Conservation (phyloP, 1,284 basidiomycete genomes). For the Earliella scabrosa region DNA sequence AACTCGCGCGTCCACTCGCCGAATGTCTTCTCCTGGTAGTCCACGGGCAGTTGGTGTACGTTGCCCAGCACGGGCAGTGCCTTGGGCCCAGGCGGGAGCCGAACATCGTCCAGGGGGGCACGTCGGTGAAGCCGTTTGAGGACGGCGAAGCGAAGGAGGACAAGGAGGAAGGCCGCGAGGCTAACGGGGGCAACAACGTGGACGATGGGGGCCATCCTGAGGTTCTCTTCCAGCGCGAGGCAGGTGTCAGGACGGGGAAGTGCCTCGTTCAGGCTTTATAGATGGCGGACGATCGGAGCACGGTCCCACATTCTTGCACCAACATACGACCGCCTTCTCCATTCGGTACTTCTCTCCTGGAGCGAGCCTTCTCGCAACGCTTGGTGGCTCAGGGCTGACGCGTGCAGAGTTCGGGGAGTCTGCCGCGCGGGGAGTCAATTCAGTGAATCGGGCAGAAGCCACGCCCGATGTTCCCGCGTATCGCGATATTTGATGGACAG, state of each 20-base stretch:
- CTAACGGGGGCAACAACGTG: constrained; percentile 17
- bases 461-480: constrained; percentile 22
- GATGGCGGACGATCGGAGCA: constrained; percentile 16
- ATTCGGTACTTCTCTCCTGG: not conserved
- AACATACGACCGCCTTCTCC: constrained; percentile 7
- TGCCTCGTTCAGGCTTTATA: constrained; percentile 17
- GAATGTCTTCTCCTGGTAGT: constrained; percentile 46
- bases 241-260: constrained; percentile 5
- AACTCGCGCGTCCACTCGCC: constrained; percentile 32
- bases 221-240: constrained; percentile 1
- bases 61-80: constrained; percentile 54
- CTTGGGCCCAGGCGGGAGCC: constrained; percentile 50
- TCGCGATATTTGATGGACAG: constrained; percentile 22
- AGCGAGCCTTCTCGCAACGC: constrained; percentile 10
- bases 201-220: constrained; percentile 12
- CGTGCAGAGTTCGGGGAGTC: constrained; percentile 13
- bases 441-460: constrained; percentile 17
- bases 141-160: constrained; percentile 15
- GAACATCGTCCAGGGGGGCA: constrained; percentile 2
- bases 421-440: constrained; percentile 7
- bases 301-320: constrained; percentile 8
- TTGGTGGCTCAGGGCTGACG: constrained; percentile 11
- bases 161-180: constrained; percentile 15
- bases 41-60: constrained; percentile 46
- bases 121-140: not conserved